Evolutionary conservation across 495 filamentous ascomycete genomes (phyloP).

Genomic region (Penicillium silybi): DNA sequence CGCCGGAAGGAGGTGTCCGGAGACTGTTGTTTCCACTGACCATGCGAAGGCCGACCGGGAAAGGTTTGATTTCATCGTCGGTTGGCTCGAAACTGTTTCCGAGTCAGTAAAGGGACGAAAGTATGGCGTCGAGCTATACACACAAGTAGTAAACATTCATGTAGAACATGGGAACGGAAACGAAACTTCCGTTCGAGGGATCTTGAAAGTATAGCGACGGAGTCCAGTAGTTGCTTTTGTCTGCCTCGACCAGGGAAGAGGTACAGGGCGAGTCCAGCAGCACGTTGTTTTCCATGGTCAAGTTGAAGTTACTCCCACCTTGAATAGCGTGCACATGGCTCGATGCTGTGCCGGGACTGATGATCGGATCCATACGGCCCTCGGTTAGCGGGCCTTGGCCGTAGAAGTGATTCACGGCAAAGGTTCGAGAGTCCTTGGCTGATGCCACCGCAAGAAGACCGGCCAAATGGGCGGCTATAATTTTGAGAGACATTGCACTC

Average conservation of each 20-base stretch:
- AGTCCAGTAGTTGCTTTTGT: conserved; percentile 77
- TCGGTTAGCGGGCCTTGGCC: conserved; percentile 11
- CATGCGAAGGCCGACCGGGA: conserved; percentile 73
- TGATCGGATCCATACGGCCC: conserved; percentile 13
- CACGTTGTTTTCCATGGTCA: conserved; percentile 55
- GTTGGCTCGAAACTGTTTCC: conserved; percentile 55
- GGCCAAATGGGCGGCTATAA: not conserved
- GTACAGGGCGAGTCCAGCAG: conserved; percentile 61
- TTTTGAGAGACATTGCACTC: not conserved
- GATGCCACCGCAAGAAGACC: not conserved
- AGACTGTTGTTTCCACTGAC: conserved; percentile 55
- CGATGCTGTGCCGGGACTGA: conserved; percentile 46
- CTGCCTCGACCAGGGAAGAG: conserved; percentile 59
- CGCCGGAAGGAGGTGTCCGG: conserved; percentile 5
- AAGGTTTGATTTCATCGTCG: conserved; percentile 58
- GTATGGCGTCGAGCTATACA: conserved; percentile 12
- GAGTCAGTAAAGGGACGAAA: conserved; percentile 5
- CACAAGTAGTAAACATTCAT: conserved; percentile 71
- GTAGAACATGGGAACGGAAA: conserved; percentile 64
- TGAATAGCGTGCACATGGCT: conserved; percentile 71
- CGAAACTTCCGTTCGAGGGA: conserved; percentile 59
- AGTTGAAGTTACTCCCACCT: conserved; percentile 70
- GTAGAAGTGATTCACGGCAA: conserved; percentile 19
- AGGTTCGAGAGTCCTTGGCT: conserved; percentile 11
- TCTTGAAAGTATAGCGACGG: conserved; percentile 62